These are phyloP conservation scores for Chalciporus sphaerocephalus DNA, from an alignment of 768 basidiomycete genomes.

Conservation along the genomic window DNA sequence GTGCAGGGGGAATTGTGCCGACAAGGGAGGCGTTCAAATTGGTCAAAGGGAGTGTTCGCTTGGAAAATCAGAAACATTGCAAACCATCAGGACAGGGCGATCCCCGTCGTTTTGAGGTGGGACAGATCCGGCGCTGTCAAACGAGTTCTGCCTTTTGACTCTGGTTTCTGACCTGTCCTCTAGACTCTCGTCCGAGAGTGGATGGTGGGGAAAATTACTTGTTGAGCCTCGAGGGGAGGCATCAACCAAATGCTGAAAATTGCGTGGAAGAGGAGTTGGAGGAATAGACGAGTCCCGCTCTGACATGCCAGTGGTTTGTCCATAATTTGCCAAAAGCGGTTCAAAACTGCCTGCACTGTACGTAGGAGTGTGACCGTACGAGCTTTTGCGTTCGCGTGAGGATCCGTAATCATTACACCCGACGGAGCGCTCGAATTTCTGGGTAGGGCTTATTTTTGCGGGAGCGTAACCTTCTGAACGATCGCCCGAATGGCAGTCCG, in stretches of 20 bases:
- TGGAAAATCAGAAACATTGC: slow-evolving; percentile 47
- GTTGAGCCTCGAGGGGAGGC: slow-evolving; percentile 3
- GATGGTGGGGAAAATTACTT: background rate
- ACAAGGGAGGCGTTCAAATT: slow-evolving; percentile 1
- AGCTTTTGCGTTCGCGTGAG: slow-evolving; percentile 29
- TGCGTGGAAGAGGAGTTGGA: slow-evolving; percentile 17
- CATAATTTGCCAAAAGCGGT: slow-evolving; percentile 49
- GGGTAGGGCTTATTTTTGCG: slow-evolving; percentile 46
- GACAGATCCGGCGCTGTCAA: slow-evolving; percentile 18
- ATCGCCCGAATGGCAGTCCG: slow-evolving; percentile 10
- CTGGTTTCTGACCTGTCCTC: slow-evolving; percentile 24
- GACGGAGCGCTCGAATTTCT: slow-evolving; percentile 20
- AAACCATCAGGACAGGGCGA: slow-evolving; percentile 52
- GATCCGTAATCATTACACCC: slow-evolving; percentile 24
- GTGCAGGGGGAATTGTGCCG: slow-evolving; percentile 4
- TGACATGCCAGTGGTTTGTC: slow-evolving; percentile 24
- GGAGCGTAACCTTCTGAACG: slow-evolving; percentile 40
- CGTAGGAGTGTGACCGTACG: slow-evolving; percentile 42
- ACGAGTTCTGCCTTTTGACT: slow-evolving; percentile 18
- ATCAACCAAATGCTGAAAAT: slow-evolving; percentile 9
- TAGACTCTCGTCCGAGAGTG: slow-evolving; percentile 22
- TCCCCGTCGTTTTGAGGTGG: slow-evolving; percentile 48
- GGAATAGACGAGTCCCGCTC: slow-evolving; percentile 16
- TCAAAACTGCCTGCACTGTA: slow-evolving; percentile 57
- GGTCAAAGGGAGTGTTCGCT: slow-evolving; percentile 31